phyloP scores from a whole-genome alignment of 371 early-diverging fungal species.

The Nematocida ironsii region DNA sequence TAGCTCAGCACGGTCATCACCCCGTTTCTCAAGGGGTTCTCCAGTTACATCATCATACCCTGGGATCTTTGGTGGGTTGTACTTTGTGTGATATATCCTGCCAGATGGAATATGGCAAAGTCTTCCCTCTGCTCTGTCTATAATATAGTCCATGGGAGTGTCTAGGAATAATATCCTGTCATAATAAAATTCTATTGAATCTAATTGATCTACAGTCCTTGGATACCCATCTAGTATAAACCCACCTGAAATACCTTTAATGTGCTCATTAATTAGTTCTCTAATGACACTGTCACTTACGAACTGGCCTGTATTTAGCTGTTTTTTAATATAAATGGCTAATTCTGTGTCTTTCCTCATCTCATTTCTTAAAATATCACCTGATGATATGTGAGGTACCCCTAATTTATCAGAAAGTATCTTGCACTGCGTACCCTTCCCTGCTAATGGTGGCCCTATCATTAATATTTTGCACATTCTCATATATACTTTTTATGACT shows the following conservation, averaged over 20 bases:
- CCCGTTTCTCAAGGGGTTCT: conserved; percentile 27
- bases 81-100: conserved; percentile 88
- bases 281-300: conserved; percentile 95
- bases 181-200: conserved; percentile 75
- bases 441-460: conserved; percentile 80
- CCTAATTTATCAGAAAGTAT: conserved; percentile 76
- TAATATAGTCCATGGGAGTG: conserved; percentile 41
- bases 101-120: conserved; percentile 71
- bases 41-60: conserved; percentile 28
- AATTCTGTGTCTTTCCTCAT: conserved; percentile 78
- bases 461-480: conserved; percentile 49
- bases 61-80: conserved; percentile 80
- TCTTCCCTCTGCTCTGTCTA: conserved; percentile 41
- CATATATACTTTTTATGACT: not conserved
- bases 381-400: conserved; percentile 91
- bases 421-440: conserved; percentile 91
- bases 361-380: conserved; percentile 95
- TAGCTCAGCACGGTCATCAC: conserved; percentile 30
- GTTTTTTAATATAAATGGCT: conserved; percentile 81
- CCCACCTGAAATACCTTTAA: conserved; percentile 84
- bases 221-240: conserved; percentile 99
- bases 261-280: conserved; percentile 82
- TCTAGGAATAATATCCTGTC: conserved; percentile 37
- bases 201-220: conserved; percentile 91
- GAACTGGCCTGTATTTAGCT: conserved; percentile 88